Conservation (phyloP, 306 rosid species). For the Lathyrus aphaca region DNA sequence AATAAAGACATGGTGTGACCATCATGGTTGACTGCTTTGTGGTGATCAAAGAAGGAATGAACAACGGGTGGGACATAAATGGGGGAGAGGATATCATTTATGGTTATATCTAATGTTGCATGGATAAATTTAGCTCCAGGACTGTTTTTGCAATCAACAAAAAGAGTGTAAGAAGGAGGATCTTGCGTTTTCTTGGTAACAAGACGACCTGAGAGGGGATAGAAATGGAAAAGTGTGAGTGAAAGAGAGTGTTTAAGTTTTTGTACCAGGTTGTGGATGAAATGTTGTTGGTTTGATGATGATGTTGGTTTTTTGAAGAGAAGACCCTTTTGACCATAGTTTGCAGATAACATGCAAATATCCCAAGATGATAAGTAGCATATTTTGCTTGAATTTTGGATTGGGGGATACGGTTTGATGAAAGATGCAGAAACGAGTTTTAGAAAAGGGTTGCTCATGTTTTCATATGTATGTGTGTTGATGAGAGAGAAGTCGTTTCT, state of each 20-base stretch:
- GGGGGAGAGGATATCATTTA: constrained; percentile 57
- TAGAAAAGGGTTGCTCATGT: constrained; percentile 8
- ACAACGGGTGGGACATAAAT: constrained; percentile 51
- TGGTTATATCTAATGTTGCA: constrained; percentile 47
- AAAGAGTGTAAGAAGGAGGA: constrained; percentile 37
- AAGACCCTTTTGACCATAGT: no score
- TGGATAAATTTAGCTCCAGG: constrained; percentile 56
- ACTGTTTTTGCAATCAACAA: constrained; percentile 45
- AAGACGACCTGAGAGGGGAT: constrained; percentile 63
- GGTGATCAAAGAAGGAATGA: constrained; percentile 59
- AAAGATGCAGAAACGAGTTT: constrained; percentile 41
- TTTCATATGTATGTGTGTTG: neutral
- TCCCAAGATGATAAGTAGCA: constrained; percentile 54
- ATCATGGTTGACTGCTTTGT: constrained; percentile 60
- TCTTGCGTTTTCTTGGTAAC: constrained; percentile 38
- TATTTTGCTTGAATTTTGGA: neutral
- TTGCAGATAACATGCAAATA: constrained; percentile 54
- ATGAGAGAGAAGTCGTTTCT: neutral
- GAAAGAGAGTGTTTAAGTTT: constrained; percentile 62
- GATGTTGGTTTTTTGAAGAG: constrained; percentile 60
- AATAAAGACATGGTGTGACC: constrained; percentile 62
- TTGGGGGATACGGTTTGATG: constrained; percentile 38
- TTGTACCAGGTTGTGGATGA: constrained; percentile 36
- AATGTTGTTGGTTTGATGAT: neutral
- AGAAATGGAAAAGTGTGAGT: constrained; percentile 55